These are phyloP conservation scores for Paramyrothecium sp. DNA, from an alignment of 2,329 filamentous ascomycete genomes.

Conservation along the genomic window DNA sequence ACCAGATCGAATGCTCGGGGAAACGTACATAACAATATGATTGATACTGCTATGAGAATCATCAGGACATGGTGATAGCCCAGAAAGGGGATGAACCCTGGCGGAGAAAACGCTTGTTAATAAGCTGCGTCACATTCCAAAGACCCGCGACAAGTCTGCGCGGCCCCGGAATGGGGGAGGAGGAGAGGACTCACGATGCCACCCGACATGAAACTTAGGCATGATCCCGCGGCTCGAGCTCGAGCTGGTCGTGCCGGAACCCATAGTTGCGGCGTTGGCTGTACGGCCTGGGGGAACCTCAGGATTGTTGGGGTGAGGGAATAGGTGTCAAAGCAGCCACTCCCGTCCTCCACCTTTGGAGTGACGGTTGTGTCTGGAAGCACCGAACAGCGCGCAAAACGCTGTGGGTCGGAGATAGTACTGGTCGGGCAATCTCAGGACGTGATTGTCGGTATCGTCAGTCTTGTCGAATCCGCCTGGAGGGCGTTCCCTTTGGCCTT, in stretches of 20 bases:
- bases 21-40: conserved; percentile 90
- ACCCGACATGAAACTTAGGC: conserved; percentile 44
- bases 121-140: neutral
- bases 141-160: neutral
- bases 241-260: conserved; percentile 19
- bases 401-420: neutral
- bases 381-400: conserved; percentile 7
- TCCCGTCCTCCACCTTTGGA: conserved; percentile 22
- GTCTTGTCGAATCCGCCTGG: neutral
- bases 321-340: conserved; percentile 11
- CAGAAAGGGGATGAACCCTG: conserved; percentile 66
- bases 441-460: conserved; percentile 4
- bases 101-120: conserved; percentile 15
- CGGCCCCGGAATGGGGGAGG: neutral
- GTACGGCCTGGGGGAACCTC: neutral
- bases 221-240: conserved; percentile 20
- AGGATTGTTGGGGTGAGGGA: neutral
- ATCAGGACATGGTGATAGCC: conserved; percentile 88
- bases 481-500: neutral
- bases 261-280: conserved; percentile 16
- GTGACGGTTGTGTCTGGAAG: conserved; percentile 16
- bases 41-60: conserved; percentile 90
- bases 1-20: neutral
- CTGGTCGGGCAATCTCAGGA: conserved; percentile 6
- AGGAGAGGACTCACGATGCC: conserved; percentile 41